Evolutionary conservation across 179 eudicot genomes (phyloP).

Genomic region (Amaranthus tricolor): DNA sequence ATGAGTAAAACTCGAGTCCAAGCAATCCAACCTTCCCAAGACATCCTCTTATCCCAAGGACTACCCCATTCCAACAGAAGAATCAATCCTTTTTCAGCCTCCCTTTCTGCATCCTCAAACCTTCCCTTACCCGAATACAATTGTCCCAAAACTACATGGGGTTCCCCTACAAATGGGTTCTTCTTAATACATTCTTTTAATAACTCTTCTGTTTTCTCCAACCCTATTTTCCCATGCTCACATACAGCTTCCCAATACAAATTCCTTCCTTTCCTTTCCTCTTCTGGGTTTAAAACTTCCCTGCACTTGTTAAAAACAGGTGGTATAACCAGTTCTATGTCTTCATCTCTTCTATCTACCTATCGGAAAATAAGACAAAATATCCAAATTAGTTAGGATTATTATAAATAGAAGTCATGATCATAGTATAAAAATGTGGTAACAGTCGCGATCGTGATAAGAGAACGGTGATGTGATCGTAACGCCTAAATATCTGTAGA

Average conservation of each 20-base stretch:
- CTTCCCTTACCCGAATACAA: constrained; percentile 44
- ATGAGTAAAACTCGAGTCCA: constrained; percentile 73
- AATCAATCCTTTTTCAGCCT: constrained; percentile 49
- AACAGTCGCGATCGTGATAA: too few species aligned
- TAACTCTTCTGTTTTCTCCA: constrained; percentile 50
- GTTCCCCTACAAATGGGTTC: constrained; percentile 72
- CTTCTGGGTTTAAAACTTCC: constrained; percentile 45
- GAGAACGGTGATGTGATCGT: too few species aligned
- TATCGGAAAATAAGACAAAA: too few species aligned
- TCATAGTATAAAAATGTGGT: too few species aligned
- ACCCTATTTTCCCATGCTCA: constrained; percentile 26
- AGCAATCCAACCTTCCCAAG: constrained; percentile 94
- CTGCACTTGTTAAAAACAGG: constrained; percentile 70
- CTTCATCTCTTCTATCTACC: constrained; percentile 47
- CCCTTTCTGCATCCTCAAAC: constrained; percentile 59
- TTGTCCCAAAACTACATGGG: constrained; percentile 63
- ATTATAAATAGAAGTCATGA: too few species aligned
- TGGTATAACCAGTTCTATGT: constrained; percentile 66
- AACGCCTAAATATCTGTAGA: too few species aligned
- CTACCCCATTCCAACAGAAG: constrained; percentile 74
- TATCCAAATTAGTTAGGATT: too few species aligned
- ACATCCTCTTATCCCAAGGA: constrained; percentile 88
- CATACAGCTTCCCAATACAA: constrained; percentile 78
- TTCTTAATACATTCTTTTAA: constrained; percentile 44
- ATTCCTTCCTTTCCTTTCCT: constrained; percentile 62